These are phyloP conservation scores for Basidiobolus meristosporus DNA, from an alignment of 371 early-diverging fungal genomes.

Conservation along the genomic window DNA sequence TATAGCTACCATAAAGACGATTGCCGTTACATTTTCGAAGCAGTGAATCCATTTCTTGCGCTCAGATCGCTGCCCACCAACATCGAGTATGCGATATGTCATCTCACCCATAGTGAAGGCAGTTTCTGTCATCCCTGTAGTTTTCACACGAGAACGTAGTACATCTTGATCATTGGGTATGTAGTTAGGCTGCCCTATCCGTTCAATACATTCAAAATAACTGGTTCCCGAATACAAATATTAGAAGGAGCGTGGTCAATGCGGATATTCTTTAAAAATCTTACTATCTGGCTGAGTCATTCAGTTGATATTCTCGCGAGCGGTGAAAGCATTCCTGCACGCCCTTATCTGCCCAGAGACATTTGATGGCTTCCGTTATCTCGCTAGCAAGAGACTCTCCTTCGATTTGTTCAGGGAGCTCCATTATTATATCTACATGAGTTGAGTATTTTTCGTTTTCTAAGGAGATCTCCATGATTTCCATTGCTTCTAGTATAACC, in stretches of 20 bases:
- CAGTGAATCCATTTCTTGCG: slow-evolving; percentile 92
- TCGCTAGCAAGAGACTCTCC: slow-evolving; percentile 19
- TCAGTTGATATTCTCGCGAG: slow-evolving; percentile 68
- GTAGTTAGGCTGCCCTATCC: slow-evolving; percentile 54
- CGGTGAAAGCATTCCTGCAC: slow-evolving; percentile 50
- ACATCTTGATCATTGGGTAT: slow-evolving; percentile 78
- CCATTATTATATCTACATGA: slow-evolving; percentile 8
- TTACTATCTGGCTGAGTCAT: slow-evolving; percentile 68
- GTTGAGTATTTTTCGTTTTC: slow-evolving; percentile 26
- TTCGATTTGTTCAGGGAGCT: slow-evolving; percentile 28
- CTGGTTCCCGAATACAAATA: too few relatives aligned
- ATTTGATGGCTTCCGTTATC: slow-evolving; percentile 46
- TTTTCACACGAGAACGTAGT: slow-evolving; percentile 58
- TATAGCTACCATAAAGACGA: slow-evolving; percentile 82
- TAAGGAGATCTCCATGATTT: slow-evolving; percentile 38
- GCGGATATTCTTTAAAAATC: slow-evolving; percentile 3
- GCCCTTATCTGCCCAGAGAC: slow-evolving; percentile 60
- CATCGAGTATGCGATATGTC: slow-evolving; percentile 78
- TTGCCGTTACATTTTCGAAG: slow-evolving; percentile 85
- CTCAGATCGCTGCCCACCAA: slow-evolving; percentile 81
- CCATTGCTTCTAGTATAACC: slow-evolving; percentile 79
- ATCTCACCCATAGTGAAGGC: slow-evolving; percentile 58
- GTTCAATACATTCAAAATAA: slow-evolving; percentile 73
- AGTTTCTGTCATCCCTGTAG: slow-evolving; percentile 77
- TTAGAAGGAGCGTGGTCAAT: neutral